Conservation (phyloP, 2,329 filamentous ascomycete species). For the Beauveria sp. region DNA sequence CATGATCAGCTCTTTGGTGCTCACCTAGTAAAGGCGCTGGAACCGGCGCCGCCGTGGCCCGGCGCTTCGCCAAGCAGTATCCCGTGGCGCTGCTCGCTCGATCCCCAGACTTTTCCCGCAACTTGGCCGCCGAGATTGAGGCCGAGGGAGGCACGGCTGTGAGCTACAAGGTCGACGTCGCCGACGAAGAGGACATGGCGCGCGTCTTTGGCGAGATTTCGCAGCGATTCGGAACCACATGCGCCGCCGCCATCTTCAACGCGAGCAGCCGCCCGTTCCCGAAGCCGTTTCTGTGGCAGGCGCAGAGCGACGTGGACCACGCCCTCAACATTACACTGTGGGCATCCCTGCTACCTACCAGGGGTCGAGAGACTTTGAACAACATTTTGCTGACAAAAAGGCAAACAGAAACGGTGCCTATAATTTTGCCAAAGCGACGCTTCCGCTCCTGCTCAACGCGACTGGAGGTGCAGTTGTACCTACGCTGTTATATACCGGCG, state of each 20-base stretch:
- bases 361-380: no score
- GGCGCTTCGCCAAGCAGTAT: conserved; percentile 9
- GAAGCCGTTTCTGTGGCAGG: conserved; percentile 12
- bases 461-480: not conserved
- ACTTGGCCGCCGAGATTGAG: conserved; percentile 5
- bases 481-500: conserved; percentile 9
- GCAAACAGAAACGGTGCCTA: conserved; percentile 3
- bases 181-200: not conserved
- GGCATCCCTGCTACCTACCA: no score
- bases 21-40: conserved; percentile 1
- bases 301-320: not conserved
- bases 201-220: conserved; percentile 1
- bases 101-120: not conserved
- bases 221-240: not conserved
- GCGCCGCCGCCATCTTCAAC: conserved; percentile 11
- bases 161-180: conserved; percentile 6
- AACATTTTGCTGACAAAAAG: not conserved
- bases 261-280: conserved; percentile 11
- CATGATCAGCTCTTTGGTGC: not conserved
- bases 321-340: conserved; percentile 4
- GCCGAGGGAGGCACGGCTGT: conserved; percentile 7
- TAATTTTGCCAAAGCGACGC: conserved; percentile 1
- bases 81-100: conserved; percentile 9
- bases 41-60: conserved; percentile 7
- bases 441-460: conserved; percentile 5